Base-by-base conservation (phyloP, 768 basidiomycete species). In the Tulasnella sp. region DNA sequence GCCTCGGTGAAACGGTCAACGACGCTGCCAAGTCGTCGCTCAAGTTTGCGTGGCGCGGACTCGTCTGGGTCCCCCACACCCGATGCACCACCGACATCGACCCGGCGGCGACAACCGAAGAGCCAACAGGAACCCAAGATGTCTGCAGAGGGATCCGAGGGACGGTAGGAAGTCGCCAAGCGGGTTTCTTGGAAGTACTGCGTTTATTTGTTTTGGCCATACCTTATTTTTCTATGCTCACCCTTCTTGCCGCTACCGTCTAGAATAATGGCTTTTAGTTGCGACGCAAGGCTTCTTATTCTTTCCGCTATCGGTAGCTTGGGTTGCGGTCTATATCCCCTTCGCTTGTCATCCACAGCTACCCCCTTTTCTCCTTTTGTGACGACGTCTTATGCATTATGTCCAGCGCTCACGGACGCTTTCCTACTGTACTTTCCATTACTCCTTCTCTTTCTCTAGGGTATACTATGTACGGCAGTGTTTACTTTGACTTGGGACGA, bases 1-100 rank as follows among this genome's bases (percentile, higher is more conserved):
- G 52, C 52, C 2, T 54, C 52, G 19, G 52, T 54, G 17, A 54
- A 40, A 19, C 52, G 52, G 17, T 54, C 52, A 39, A 54, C 52
- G 12, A 54, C 52, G 9, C 37, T 54, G 14, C 52, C 52, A 19
- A 54, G 52, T 29, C 35, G 52, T 6, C 34, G 39, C 25, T 39
- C 36, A 40, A 42, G 39, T 27, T 40, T 17, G 0, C 37, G 37
- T 7, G n/a, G 19, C 34, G 19, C 8, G 25, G 23, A 17, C 36
- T 27, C 15, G 29, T 29, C 17, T 54, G 35, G 5, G 39, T 40
- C 2, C 21, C 52, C 37, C 29, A 43, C 41, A 17, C 41, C 52
- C 6, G 34, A 17, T 14, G 21, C 52, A 8, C 52, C 52, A 23
- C 35, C 36, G 4, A 40, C 8, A 6, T 54, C 52, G 52, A 40